A percentile compares a stretch with the other conserved stretches of the same genome.
Evolutionary conservation across 169 alveolate species (phyloP).

Genomic region (Cryptosporidium felis): DNA sequence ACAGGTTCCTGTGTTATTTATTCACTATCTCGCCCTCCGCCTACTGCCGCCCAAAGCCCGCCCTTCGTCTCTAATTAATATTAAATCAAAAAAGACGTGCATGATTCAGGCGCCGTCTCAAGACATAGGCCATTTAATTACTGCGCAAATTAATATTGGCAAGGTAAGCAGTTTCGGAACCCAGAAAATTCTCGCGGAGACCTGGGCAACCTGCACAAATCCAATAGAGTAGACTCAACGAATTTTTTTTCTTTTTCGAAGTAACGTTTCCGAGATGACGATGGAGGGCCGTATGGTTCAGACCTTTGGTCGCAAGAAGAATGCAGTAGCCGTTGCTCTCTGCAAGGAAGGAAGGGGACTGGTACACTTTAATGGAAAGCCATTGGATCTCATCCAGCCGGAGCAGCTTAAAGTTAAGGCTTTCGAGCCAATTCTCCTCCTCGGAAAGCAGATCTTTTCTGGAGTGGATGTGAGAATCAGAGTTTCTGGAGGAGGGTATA

Average conservation of each 20-base stretch:
- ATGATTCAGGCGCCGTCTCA: slow-evolving; percentile 60
- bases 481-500: slow-evolving; percentile 98
- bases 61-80: slow-evolving; percentile 10
- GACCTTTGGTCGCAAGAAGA: slow-evolving; percentile 98
- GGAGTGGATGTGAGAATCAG: slow-evolving; percentile 95
- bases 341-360: slow-evolving; percentile 92
- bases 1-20: too few species aligned
- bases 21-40: too few species aligned
- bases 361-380: slow-evolving; percentile 96
- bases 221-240: too few species aligned
- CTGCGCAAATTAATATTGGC: too few species aligned
- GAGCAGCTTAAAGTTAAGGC: slow-evolving; percentile 93
- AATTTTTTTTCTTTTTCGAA: too few species aligned
- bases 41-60: too few species aligned
- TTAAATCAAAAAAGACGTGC: slow-evolving; percentile 32
- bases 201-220: too few species aligned
- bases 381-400: slow-evolving; percentile 95
- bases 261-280: slow-evolving; percentile 59
- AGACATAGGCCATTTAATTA: too few species aligned
- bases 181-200: too few species aligned
- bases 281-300: slow-evolving; percentile 85
- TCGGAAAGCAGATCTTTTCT: slow-evolving; percentile 93
- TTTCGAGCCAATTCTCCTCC: slow-evolving; percentile 95
- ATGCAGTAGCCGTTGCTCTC: slow-evolving; percentile 98
- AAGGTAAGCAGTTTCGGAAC: too few species aligned